phyloP scores from a whole-genome alignment of 202 grass and related monocot species.

The Miscanthus sacchariflorus region DNA sequence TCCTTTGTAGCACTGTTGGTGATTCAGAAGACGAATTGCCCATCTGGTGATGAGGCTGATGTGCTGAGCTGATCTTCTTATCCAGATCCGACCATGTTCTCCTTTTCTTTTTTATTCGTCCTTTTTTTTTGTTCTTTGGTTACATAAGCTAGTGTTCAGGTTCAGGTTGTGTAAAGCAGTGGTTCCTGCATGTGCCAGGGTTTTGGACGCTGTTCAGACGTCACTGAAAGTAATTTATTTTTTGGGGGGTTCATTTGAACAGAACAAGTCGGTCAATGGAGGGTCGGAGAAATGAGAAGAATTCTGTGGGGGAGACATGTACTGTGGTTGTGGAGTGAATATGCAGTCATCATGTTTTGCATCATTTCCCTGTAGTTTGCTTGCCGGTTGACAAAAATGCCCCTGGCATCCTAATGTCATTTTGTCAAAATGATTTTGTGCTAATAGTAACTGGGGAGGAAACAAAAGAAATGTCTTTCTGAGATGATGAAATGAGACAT shows the following conservation, averaged over 20 bases:
- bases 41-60: conserved; percentile 19
- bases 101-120: background rate
- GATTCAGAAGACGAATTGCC: conserved; percentile 30
- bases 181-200: conserved; percentile 36
- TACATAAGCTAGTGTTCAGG: conserved; percentile 45
- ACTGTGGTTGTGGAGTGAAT: background rate
- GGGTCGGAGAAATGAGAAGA: background rate
- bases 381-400: background rate
- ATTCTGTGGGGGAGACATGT: background rate
- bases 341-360: background rate
- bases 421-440: background rate
- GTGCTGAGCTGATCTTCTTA: background rate
- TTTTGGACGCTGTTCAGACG: conserved; percentile 22
- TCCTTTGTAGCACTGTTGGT: conserved; percentile 27
- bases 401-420: background rate
- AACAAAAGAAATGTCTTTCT: background rate
- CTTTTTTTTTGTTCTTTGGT: conserved; percentile 33
- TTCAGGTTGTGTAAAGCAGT: conserved; percentile 49
- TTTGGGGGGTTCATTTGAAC: background rate
- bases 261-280: background rate
- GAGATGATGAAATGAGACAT: background rate
- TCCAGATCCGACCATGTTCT: background rate
- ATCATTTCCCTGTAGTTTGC: background rate
- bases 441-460: background rate
- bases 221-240: conserved; percentile 24